Conservation (phyloP, 1,284 basidiomycete species). For the Sanghuangporus weigelae region DNA sequence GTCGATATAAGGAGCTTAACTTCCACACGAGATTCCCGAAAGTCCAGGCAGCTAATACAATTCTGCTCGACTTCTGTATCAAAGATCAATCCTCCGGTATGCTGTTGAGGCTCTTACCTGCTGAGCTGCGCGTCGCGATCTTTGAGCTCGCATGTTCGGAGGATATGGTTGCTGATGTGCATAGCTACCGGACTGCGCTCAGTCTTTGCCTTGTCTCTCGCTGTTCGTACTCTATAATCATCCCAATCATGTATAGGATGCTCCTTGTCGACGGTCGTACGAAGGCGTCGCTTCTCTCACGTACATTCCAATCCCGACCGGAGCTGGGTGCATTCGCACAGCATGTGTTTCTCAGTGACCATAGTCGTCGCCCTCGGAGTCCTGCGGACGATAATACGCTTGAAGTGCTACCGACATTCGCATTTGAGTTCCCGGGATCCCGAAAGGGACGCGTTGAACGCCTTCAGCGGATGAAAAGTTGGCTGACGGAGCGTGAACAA, state of each 20-base stretch:
- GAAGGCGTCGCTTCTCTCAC: background rate
- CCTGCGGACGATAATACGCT: slow-evolving; percentile 5
- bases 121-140: slow-evolving; percentile 4
- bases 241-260: slow-evolving; percentile 5
- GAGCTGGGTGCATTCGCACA: background rate
- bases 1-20: background rate
- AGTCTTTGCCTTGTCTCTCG: slow-evolving; percentile 14
- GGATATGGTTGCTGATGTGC: background rate
- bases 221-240: background rate
- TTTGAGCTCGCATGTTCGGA: slow-evolving; percentile 3
- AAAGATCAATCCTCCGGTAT: background rate
- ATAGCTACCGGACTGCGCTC: background rate
- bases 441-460: slow-evolving; percentile 11
- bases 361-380: background rate
- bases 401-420: slow-evolving; percentile 8
- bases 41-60: background rate
- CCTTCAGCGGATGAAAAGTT: slow-evolving; percentile 4
- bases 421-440: slow-evolving; percentile 7
- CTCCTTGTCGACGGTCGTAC: slow-evolving; percentile 5
- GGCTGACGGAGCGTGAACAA: slow-evolving; percentile 2
- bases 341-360: slow-evolving; percentile 7
- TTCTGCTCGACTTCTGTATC: background rate
- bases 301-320: slow-evolving; percentile 5
- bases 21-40: background rate
- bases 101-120: background rate